phyloP scores from a whole-genome alignment of 2,329 filamentous ascomycete species.

The Albophoma yamanashiensis region DNA sequence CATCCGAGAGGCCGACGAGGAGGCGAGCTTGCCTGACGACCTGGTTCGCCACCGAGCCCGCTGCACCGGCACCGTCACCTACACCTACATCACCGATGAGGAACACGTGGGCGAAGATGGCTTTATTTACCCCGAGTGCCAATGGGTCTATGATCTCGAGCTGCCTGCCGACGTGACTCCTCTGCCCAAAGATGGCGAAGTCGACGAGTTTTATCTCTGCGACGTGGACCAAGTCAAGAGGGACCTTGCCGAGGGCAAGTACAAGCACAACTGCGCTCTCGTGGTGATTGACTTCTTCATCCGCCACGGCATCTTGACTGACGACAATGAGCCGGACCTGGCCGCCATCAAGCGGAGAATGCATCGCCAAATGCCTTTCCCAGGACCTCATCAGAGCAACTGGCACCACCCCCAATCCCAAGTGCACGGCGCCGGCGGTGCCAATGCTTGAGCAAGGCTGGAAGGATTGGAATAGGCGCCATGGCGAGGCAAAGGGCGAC shows the following conservation, averaged over 20 bases:
- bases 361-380: constrained; percentile 74
- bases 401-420: constrained; percentile 10
- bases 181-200: constrained; percentile 77
- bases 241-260: constrained; percentile 60
- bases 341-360: constrained; percentile 64
- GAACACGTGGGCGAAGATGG: constrained; percentile 70
- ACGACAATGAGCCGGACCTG: constrained; percentile 68
- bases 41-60: constrained; percentile 52
- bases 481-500: neutral
- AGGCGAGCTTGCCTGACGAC: constrained; percentile 66
- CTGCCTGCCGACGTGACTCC: constrained; percentile 58
- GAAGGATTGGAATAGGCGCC: neutral
- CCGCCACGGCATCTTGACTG: constrained; percentile 68
- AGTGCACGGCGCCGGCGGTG: neutral
- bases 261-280: constrained; percentile 87
- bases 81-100: constrained; percentile 70
- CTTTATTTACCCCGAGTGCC: constrained; percentile 78
- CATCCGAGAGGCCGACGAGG: constrained; percentile 78
- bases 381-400: constrained; percentile 46
- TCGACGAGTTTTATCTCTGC: constrained; percentile 72
- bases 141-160: constrained; percentile 86
- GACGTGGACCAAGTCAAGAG: constrained; percentile 64
- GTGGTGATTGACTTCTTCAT: constrained; percentile 85
- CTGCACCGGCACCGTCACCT: constrained; percentile 63
- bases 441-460: neutral